Base-by-base conservation (phyloP, 1,284 basidiomycete genomes). In the Lentinus polychrous region DNA sequence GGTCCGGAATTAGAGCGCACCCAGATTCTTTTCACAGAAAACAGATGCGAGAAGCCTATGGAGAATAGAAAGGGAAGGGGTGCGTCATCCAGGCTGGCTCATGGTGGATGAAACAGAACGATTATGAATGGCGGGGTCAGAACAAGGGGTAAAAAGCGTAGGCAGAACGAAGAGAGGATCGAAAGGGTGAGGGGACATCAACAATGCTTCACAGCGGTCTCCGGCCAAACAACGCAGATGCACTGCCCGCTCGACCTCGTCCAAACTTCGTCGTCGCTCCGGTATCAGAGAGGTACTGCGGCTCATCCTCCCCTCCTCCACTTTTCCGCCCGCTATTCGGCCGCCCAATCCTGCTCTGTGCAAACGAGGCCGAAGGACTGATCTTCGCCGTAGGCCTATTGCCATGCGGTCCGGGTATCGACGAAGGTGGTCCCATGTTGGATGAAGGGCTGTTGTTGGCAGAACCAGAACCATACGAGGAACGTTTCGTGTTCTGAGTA, bases 331-430 rank as follows among this genome's bases (percentile, higher is more conserved):
- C 66, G 37, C 66, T 60, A 38, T 59, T 69, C 10, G 81, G 84
- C 46, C 79, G 71, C 2, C 82, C 83, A 50, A 86, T 86, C 45
- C 81, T 73, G 57, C 83, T 86, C 56, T 83, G 78, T 0, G 66
- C 61, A 11, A 80, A 59, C 15, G 65, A 50, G 1, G 68, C 50
- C 37, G 72, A 66, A 3, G 70, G 62, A 27, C 74, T 69, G 48
- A 71, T 60, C 59, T 70, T 73, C 18, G 69, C 68, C 31, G 67
- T 55, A 5, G 66, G 61, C 51, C 83, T 65, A 39, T 51, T 49
- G 63, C 64, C 54, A 48, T 45, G 52, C 37, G 50, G 54, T 39
- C 58, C 43, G 50, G 57, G 18, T 50, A 48, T 57, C 17, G 10
- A 42, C 23, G 55, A 62, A 59, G 23, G 63, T 63, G 39, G 53